phyloP scores from a whole-genome alignment of 179 eudicot species.

The Nepenthes alata region DNA sequence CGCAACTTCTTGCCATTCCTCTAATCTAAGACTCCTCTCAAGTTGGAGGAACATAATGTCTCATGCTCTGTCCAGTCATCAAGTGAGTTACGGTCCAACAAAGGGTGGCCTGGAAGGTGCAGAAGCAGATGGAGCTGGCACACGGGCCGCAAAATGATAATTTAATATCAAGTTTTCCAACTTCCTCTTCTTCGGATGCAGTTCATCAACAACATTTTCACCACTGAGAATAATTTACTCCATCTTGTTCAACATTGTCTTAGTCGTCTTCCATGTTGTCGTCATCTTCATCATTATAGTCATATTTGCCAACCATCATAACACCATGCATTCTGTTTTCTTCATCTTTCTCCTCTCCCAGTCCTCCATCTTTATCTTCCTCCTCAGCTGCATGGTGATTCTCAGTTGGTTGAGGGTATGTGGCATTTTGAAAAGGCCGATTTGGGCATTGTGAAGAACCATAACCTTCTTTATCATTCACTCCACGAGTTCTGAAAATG shows the following conservation, averaged over 20 bases:
- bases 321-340: slow-evolving; percentile 2
- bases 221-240: slow-evolving; percentile 9
- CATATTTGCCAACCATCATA: too few relatives aligned
- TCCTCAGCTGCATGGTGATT: slow-evolving; percentile 17
- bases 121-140: slow-evolving; percentile 11
- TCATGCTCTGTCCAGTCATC: slow-evolving; percentile 10
- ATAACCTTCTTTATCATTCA: slow-evolving; percentile 21
- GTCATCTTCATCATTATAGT: slow-evolving; percentile 15
- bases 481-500: slow-evolving; percentile 20
- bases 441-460: slow-evolving; percentile 24
- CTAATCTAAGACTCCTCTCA: slow-evolving; percentile 60
- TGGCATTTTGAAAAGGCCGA: slow-evolving; percentile 13
- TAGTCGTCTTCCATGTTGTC: slow-evolving; percentile 26
- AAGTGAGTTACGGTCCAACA: slow-evolving; percentile 6
- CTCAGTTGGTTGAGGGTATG: slow-evolving; percentile 19
- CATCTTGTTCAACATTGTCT: slow-evolving; percentile 23
- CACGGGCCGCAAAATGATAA: slow-evolving; percentile 66
- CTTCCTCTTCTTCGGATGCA: slow-evolving; percentile 58
- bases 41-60: slow-evolving; percentile 46
- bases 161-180: slow-evolving; percentile 43
- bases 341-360: slow-evolving; percentile 21
- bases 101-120: slow-evolving; percentile 1
- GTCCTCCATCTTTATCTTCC: slow-evolving; percentile 15
- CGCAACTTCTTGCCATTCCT: slow-evolving; percentile 71
- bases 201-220: slow-evolving; percentile 13